Conservation (phyloP, 208 protist species). For the Crithidia brevicula region DNA sequence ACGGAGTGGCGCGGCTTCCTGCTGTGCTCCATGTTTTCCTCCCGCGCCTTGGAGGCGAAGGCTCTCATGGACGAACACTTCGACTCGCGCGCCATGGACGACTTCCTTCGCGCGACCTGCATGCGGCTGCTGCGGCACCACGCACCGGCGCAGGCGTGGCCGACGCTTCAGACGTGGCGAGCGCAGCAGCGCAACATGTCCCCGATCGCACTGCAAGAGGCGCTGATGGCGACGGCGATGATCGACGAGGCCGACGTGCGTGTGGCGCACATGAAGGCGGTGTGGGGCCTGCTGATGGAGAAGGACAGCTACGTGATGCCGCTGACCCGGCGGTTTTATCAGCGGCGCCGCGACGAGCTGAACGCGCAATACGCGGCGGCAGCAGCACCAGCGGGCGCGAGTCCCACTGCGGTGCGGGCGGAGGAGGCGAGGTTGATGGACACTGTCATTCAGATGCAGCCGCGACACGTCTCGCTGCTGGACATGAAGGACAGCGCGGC, state of each 20-base stretch:
- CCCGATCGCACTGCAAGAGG: conserved; percentile 86
- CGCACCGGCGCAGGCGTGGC: conserved; percentile 49
- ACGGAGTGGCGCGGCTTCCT: conserved; percentile 90
- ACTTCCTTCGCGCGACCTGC: conserved; percentile 85
- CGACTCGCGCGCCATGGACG: conserved; percentile 62
- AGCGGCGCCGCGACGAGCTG: conserved; percentile 47
- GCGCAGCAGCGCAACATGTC: conserved; percentile 44
- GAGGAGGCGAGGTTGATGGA: conserved; percentile 45
- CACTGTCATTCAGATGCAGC: conserved; percentile 65
- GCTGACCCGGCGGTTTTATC: conserved; percentile 73
- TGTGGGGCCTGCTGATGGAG: conserved; percentile 61
- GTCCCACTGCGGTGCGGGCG: neutral
- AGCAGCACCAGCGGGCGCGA: neutral
- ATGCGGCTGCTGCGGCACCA: conserved; percentile 83
- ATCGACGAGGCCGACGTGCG: conserved; percentile 37
- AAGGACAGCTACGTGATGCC: conserved; percentile 89
- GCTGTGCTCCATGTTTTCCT: conserved; percentile 83
- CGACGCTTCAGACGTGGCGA: conserved; percentile 50
- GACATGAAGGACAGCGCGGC: conserved; percentile 88
- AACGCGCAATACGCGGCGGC: neutral
- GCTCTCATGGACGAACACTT: conserved; percentile 60
- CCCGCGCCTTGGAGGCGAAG: conserved; percentile 68
- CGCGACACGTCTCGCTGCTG: conserved; percentile 72
- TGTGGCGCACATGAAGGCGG: conserved; percentile 29
- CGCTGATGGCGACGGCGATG: conserved; percentile 71